Evolutionary conservation across 139 green algal species (phyloP).

Genomic region (Chlorella sp.): DNA sequence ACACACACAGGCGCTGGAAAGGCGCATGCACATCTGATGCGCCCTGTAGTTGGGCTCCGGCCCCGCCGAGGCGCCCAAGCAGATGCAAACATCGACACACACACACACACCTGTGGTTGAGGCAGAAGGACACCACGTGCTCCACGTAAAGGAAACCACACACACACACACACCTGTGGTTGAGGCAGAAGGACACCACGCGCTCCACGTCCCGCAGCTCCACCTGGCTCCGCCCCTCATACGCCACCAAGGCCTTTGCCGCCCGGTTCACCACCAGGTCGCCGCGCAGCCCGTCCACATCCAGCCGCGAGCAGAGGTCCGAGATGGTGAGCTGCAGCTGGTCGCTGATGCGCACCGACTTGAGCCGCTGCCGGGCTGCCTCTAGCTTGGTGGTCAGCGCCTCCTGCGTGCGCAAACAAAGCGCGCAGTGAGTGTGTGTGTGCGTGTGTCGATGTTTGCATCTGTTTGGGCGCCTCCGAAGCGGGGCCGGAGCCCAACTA

Average conservation of each 20-base stretch:
- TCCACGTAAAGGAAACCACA: conserved; percentile 67
- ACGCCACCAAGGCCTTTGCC: conserved; percentile 72
- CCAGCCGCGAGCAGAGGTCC: conserved; percentile 78
- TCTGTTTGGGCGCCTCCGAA: too few species aligned
- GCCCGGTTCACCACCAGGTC: conserved; percentile 86
- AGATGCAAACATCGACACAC: too few species aligned
- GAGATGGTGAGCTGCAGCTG: conserved; percentile 71
- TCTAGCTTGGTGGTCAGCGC: conserved; percentile 56
- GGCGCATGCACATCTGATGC: too few species aligned
- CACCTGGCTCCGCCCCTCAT: conserved; percentile 66
- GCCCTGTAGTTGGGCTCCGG: too few species aligned
- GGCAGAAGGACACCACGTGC: conserved; percentile 64
- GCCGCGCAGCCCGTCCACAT: conserved; percentile 89
- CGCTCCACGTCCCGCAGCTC: conserved; percentile 65
- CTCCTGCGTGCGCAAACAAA: conserved; percentile 24
- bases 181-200: conserved; percentile 74
- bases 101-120: conserved; percentile 71
- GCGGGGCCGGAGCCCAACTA: too few species aligned
- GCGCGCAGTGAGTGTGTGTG: too few species aligned
- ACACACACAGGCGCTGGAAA: too few species aligned
- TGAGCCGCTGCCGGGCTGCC: conserved; percentile 50
- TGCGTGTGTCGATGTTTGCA: too few species aligned
- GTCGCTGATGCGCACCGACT: conserved; percentile 26
- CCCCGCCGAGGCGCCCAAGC: too few species aligned
- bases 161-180: conserved; percentile 58